Evolutionary conservation across 2,329 filamentous ascomycete genomes (phyloP), one percentile per base, ranked within the genome.

Genomic region (Acephala macrosclerotiorum): DNA sequence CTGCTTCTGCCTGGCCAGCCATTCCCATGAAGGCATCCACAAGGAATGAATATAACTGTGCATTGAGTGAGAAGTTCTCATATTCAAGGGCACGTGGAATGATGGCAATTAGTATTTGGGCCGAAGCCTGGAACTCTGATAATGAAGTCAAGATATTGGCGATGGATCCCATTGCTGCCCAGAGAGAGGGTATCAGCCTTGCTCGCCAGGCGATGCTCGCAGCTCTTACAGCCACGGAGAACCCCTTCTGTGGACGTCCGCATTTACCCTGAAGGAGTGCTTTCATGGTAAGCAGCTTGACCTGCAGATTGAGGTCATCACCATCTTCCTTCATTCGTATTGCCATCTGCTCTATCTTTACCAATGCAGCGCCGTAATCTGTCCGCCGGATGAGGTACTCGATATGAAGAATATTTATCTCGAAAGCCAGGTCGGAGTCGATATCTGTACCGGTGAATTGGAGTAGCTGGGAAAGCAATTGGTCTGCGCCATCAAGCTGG

Each of bases 11-110:
- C 70, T 81, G 68, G 42, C 88, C 85, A 0, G 89, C 89, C 64
- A 89, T 77, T 0, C 90, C 90, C 77, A 92, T 87, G 67, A 87
- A 84, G 0, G 87, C 85, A 74, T 92, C 89, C 0, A 84, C 87
- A 9, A 91, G 81, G 16, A 84, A 79, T 1, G 84, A 84, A 75
- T 90, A 90, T 16, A 87, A 80, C 11, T 81, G 81, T 1, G 86
- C 89, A 9, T 81, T 82, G 1, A 91, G 79, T 26, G 81, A 78
- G 25, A 81, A 82, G 69, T 91, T 87, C 57, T 85, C 82, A 45
- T 82, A 83, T 72, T 91, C 88, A 2, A 91, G 78, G 55, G 89
- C 84, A 73, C 89, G 85, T 12, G 90, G 89, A 74, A 91, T 81
- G 12, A 90, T 82, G 16, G 85, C 84, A 68, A 88, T 84, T 6